phyloP scores from a whole-genome alignment of 768 basidiomycete genomes.

The Hypsizygus marmoreus region DNA sequence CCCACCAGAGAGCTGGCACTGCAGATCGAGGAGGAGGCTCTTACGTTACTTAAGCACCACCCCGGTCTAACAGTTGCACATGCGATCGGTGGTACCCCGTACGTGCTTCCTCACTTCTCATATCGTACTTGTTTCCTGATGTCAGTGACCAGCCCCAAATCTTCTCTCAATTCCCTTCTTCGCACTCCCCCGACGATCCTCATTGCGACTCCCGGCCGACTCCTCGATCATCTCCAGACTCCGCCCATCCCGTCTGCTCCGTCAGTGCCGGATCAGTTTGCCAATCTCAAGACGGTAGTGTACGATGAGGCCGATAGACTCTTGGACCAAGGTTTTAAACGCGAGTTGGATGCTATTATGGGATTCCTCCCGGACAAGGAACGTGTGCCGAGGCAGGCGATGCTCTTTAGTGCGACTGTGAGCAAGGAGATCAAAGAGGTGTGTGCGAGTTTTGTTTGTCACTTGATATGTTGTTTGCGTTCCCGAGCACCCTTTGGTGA shows the following conservation, averaged over 20 bases:
- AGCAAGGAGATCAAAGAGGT: constrained; percentile 65
- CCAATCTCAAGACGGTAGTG: constrained; percentile 47
- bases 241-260: constrained; percentile 26
- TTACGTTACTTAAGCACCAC: constrained; percentile 41
- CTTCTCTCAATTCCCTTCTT: constrained; percentile 21
- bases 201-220: constrained; percentile 76
- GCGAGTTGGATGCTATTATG: constrained; percentile 67
- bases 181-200: constrained; percentile 50
- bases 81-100: constrained; percentile 61
- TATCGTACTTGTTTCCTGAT: not conserved
- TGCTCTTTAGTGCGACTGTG: constrained; percentile 78
- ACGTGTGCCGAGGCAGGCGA: constrained; percentile 59
- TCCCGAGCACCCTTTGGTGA: too few relatives aligned
- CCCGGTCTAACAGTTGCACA: constrained; percentile 40
- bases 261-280: constrained; percentile 29
- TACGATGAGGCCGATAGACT: constrained; percentile 78
- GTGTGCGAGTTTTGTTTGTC: constrained; percentile 6
- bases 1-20: constrained; percentile 77
- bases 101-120: constrained; percentile 10
- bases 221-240: constrained; percentile 65
- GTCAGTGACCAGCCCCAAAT: not conserved
- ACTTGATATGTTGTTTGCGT: not conserved
- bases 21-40: constrained; percentile 69
- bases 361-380: constrained; percentile 39
- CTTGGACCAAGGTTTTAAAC: constrained; percentile 73